Evolutionary conservation across 768 basidiomycete genomes (phyloP), one percentile per base, ranked within the genome.

Genomic region (Mycena capillaripes): DNA sequence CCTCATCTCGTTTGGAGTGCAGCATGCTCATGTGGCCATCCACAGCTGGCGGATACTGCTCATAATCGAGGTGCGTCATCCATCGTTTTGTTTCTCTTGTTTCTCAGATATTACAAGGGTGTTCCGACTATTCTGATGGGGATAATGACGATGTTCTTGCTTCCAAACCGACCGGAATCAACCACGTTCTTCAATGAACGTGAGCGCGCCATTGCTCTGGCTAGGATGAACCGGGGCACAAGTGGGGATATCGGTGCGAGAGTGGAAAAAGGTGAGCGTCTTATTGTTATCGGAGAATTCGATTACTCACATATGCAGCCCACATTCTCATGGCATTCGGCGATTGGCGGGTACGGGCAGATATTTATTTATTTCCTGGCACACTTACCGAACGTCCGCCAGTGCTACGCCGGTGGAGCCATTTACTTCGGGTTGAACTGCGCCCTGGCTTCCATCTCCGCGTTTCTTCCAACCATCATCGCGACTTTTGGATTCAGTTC

Each of bases 391-490:
- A 56, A n/a, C 14, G 16, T 19, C 6, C 42, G 34, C 48, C 67
- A 91, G 91, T 84, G 91, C 36, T 92, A 93, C 75, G 76, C 84
- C 10, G 93, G 86, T 0, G 94, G 94, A 0, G 87, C 91, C 32
- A 90, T 95, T 70, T 95, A 94, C 79, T 94, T 95, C 77, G 93
- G 92, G 34, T 82, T 93, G 59, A 95, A 95, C 76, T 89, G 89
- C 60, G 92, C 93, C 25, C 82, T 95, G 19, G 91, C 93, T n/a
- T 93, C 94, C 11, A 92, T 92, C 40, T 91, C 92, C 27, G 93
- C 94, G 0, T 96, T 96, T 83, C 82, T 96, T 64, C 95, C 95
- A 3, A 95, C 94, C 3, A 94, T 96, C 76, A 89, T 96, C 52
- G 85, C 84, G 50, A 93, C 91, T 0, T 90, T 95, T 66, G 93